These are phyloP conservation scores for Talaromyces nanjingensis DNA, from an alignment of 495 filamentous ascomycete species.

Conservation along the genomic window DNA sequence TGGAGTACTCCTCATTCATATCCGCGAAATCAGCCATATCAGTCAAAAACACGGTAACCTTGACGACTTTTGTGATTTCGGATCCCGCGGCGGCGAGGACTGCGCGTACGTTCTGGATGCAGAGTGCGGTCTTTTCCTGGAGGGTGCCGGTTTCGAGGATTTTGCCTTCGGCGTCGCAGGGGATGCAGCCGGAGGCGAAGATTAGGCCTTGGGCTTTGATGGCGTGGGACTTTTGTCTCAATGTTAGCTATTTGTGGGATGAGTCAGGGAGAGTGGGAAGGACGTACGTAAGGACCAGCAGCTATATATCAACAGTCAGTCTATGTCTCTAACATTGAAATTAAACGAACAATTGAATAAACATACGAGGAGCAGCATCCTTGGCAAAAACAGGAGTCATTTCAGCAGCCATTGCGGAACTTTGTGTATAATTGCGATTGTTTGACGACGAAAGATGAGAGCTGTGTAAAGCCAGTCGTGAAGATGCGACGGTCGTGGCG, in stretches of 20 bases:
- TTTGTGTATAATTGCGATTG: constrained; percentile 12
- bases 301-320: constrained; percentile 28
- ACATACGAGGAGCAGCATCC: constrained; percentile 43
- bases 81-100: constrained; percentile 73
- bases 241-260: background rate
- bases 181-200: constrained; percentile 93
- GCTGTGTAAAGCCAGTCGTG: background rate
- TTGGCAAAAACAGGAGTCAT: constrained; percentile 33
- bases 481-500: constrained; percentile 1
- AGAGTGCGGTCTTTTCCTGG: constrained; percentile 64
- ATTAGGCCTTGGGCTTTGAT: constrained; percentile 75
- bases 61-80: constrained; percentile 67
- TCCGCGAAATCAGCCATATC: constrained; percentile 79
- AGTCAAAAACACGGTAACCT: constrained; percentile 69
- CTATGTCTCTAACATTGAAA: background rate
- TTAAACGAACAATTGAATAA: background rate
- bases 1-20: constrained; percentile 86
- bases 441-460: constrained; percentile 3
- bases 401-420: constrained; percentile 27
- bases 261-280: constrained; percentile 4
- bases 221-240: constrained; percentile 65
- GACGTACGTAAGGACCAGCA: constrained; percentile 52
- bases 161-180: constrained; percentile 66
- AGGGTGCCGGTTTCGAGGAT: constrained; percentile 65
- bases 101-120: constrained; percentile 70